These are phyloP conservation scores for Trematosphaeria pertusa DNA, from an alignment of 2,329 filamentous ascomycete genomes.

Conservation along the genomic window DNA sequence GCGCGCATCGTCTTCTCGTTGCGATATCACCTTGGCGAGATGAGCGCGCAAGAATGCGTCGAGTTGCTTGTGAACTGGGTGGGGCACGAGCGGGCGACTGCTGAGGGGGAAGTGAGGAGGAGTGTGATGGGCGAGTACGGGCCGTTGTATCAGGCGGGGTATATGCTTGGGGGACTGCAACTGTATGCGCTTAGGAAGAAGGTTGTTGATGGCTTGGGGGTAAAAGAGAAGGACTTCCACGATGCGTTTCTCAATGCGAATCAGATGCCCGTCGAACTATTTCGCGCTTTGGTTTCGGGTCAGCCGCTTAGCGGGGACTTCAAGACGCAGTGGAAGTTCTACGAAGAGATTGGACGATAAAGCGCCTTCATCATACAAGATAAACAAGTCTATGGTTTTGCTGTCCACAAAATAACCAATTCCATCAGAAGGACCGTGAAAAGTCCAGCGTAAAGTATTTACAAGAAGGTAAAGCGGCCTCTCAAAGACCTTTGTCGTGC, in stretches of 20 bases:
- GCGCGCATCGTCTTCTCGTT: slow-evolving; percentile 66
- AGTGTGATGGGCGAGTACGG: slow-evolving; percentile 64
- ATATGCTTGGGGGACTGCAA: slow-evolving; percentile 67
- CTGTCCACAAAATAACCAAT: too few relatives aligned
- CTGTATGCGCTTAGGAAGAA: slow-evolving; percentile 60
- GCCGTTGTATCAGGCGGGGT: slow-evolving; percentile 66
- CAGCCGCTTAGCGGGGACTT: slow-evolving; percentile 54
- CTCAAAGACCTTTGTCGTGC: too few relatives aligned
- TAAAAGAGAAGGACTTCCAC: slow-evolving; percentile 63
- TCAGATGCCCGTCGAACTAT: slow-evolving; percentile 62
- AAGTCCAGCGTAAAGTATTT: too few relatives aligned
- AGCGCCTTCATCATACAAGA: too few relatives aligned
- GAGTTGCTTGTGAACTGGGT: slow-evolving; percentile 64
- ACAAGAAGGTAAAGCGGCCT: too few relatives aligned
- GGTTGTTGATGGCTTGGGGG: slow-evolving; percentile 50
- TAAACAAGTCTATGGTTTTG: too few relatives aligned
- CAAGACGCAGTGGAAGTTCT: slow-evolving; percentile 57
- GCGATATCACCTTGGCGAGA: slow-evolving; percentile 63
- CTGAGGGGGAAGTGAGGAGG: slow-evolving; percentile 66
- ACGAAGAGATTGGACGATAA: too few relatives aligned
- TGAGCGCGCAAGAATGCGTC: slow-evolving; percentile 62
- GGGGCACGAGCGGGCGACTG: slow-evolving; percentile 65
- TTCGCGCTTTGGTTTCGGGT: slow-evolving; percentile 57
- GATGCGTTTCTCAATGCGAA: slow-evolving; percentile 60
- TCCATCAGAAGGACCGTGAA: too few relatives aligned